Base-by-base conservation (phyloP, 129 eudicot species). In the Escallonia herrerae region DNA sequence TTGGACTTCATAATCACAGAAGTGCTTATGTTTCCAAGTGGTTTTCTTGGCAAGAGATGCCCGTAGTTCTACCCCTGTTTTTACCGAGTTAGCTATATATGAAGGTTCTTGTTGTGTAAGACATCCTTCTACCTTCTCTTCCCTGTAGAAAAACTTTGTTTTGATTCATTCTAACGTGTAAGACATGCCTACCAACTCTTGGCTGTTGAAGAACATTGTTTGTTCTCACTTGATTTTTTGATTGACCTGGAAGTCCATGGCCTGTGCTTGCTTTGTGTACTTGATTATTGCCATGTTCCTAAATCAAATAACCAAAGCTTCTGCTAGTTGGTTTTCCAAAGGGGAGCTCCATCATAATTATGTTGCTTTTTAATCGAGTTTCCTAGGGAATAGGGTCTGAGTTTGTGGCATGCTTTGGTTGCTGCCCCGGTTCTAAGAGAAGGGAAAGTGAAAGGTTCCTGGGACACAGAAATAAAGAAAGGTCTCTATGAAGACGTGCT, bases 61-160 rank as follows among this genome's bases (percentile, higher is more conserved):
- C 53, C 69, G 66, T 74, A 58, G 67, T 65, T 79, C 57, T 68
- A 79, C 69, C 74, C 50, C 72, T 47, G 73, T 73, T 62, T 46
- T 65, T 53, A 59, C 76, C 50, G 69, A n/a, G 13, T 53, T 33
- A 53, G 14, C 66, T 68, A 74, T 74, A 63, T 65, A 46, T 69
- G 66, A 45, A 22, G 81, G 85, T 72, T 80, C 78, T 80, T 72
- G 69, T 63, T 56, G 67, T 76, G 42, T 68, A 60, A n/a, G n/a
- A n/a, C n/a, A n/a, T n/a, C n/a, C n/a, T n/a, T n/a, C n/a, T n/a
- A n/a, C n/a, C n/a, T n/a, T n/a, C n/a, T n/a, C n/a, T n/a, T n/a
- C n/a, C n/a, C n/a, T n/a, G n/a, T n/a, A n/a, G n/a, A n/a, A n/a
- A 7, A 71, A 75, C 76, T 71, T 72, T 72, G 69, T 72, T 63